Evolutionary conservation across 768 basidiomycete species (phyloP).

Genomic region (Antrodiella citrinella): DNA sequence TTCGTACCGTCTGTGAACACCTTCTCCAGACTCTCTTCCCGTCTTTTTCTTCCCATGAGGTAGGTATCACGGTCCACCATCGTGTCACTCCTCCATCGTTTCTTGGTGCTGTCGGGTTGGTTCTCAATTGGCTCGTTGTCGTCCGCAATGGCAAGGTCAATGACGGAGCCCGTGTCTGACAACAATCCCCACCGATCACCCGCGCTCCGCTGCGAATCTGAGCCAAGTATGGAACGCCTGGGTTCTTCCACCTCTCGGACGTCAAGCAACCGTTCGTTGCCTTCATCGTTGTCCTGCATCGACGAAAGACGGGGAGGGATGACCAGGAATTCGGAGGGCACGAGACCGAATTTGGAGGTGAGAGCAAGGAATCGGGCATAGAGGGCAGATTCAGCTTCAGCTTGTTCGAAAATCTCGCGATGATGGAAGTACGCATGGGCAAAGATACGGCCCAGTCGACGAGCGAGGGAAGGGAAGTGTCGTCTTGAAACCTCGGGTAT

Average conservation of each 20-base stretch:
- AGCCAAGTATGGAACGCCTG: background rate
- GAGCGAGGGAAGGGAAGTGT: slow-evolving; percentile 86
- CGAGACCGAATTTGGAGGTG: slow-evolving; percentile 71
- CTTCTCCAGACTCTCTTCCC: background rate
- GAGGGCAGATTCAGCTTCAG: slow-evolving; percentile 83
- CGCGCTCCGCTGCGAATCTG: background rate
- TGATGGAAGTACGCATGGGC: slow-evolving; percentile 96
- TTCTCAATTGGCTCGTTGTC: background rate
- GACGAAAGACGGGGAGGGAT: slow-evolving; percentile 45
- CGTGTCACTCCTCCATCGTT: slow-evolving; percentile 49
- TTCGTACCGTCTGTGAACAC: background rate
- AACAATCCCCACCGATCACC: background rate
- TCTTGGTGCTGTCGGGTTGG: background rate
- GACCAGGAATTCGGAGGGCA: slow-evolving; percentile 76
- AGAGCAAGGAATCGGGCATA: slow-evolving; percentile 87
- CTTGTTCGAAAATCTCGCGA: slow-evolving; percentile 83
- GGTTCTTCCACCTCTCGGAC: background rate
- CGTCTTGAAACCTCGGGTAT: slow-evolving; percentile 75
- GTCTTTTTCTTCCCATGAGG: background rate
- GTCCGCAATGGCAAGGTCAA: background rate
- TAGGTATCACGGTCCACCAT: slow-evolving; percentile 30
- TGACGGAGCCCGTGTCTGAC: slow-evolving; percentile 1
- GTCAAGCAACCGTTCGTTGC: background rate
- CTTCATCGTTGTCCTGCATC: slow-evolving; percentile 19
- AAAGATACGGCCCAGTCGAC: slow-evolving; percentile 90